Evolutionary conservation across 2,329 filamentous ascomycete genomes (phyloP).

Genomic region (Monosporascus sp.): DNA sequence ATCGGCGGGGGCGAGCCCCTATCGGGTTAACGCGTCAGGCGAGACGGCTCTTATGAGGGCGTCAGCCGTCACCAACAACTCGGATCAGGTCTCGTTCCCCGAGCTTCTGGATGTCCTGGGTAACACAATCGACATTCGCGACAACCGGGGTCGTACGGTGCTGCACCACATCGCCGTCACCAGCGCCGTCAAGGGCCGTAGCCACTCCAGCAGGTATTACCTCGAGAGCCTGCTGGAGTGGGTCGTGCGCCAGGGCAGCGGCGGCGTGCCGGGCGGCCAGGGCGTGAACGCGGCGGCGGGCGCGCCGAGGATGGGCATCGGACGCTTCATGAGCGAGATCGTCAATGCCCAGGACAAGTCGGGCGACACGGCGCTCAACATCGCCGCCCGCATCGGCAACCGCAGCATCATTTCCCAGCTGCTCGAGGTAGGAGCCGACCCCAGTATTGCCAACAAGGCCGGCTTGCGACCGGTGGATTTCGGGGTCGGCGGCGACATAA

Average conservation of each 20-base stretch:
- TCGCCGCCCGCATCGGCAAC: constrained; percentile 89
- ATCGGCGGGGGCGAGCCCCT: constrained; percentile 77
- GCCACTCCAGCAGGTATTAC: constrained; percentile 90
- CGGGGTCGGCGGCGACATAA: constrained; percentile 69
- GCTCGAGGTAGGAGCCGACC: constrained; percentile 89
- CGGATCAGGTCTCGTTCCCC: constrained; percentile 85
- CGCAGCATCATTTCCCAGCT: constrained; percentile 94
- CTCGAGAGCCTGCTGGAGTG: constrained; percentile 92
- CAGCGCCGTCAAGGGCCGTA: constrained; percentile 89
- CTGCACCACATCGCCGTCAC: constrained; percentile 95
- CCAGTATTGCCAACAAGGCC: constrained; percentile 85
- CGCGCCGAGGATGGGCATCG: constrained; percentile 71
- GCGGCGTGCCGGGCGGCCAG: constrained; percentile 56
- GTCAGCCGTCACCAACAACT: constrained; percentile 88
- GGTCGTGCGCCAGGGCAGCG: constrained; percentile 80
- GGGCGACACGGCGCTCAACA: constrained; percentile 90
- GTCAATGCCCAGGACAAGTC: constrained; percentile 93
- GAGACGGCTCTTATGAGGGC: constrained; percentile 93
- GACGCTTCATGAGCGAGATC: constrained; percentile 93
- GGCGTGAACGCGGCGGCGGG: constrained; percentile 29
- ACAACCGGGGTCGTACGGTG: constrained; percentile 84
- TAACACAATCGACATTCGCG: constrained; percentile 82
- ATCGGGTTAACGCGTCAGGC: constrained; percentile 80
- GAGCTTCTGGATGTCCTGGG: constrained; percentile 85
- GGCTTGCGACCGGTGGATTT: constrained; percentile 90